Conservation (phyloP, 164 flowering plant species). For the Paratinospora sagittata region DNA sequence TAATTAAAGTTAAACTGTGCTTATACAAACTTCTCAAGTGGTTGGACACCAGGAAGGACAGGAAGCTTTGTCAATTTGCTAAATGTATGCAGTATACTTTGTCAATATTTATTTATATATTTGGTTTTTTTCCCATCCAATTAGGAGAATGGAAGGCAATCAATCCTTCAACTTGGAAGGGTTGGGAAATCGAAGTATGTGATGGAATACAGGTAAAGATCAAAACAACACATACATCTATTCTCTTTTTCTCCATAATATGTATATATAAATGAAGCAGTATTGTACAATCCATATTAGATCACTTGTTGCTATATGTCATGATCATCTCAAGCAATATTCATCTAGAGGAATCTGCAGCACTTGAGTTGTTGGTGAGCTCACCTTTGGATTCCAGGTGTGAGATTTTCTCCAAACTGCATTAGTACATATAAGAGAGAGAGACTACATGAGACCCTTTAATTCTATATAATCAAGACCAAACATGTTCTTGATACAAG, state of each 20-base stretch:
- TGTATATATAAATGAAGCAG: no score
- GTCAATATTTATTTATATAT: neutral
- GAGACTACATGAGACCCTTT: no score
- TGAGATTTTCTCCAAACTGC: no score
- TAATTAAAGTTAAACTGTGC: no score
- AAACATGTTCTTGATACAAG: no score
- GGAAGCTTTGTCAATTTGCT: neutral
- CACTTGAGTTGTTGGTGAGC: neutral
- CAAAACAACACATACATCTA: neutral
- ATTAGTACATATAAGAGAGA: neutral
- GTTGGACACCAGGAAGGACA: neutral
- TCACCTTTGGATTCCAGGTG: no score
- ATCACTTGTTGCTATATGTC: no score
- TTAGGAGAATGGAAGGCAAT: constrained; percentile 70
- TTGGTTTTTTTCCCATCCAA: neutral
- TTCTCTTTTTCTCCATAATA: neutral
- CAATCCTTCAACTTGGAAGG: constrained; percentile 78
- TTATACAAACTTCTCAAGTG: no score
- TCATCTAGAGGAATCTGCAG: constrained; percentile 20
- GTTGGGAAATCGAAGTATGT: constrained; percentile 69
- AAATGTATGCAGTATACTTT: neutral
- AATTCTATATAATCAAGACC: no score
- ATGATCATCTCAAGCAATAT: no score
- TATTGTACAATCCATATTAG: neutral
- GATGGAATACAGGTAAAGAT: constrained; percentile 75